Conservation (phyloP, 225 moss, liverwort and hornwort genomes). For the Polytrichum commune region DNA sequence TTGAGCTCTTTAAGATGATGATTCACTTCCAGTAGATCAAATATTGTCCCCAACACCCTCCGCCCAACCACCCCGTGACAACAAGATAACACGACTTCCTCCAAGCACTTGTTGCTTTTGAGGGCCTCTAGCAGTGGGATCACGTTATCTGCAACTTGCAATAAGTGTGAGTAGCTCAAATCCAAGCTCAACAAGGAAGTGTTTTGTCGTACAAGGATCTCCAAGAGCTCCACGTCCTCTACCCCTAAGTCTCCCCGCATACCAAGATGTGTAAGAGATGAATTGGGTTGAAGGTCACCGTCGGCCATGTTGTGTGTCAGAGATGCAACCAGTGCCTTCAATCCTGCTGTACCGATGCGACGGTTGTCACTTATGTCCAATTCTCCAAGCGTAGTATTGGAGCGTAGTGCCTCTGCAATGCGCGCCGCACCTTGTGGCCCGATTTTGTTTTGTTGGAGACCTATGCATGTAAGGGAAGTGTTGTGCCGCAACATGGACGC, state of each 20-base stretch:
- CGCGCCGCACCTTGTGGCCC: background rate
- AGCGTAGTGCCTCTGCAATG: background rate
- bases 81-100: rapidly evolving
- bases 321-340: background rate
- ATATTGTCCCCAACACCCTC: background rate
- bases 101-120: background rate
- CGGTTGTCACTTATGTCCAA: rapidly evolving
- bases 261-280: background rate
- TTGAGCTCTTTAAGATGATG: background rate
- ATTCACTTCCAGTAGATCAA: background rate
- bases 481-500: background rate
- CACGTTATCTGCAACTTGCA: background rate
- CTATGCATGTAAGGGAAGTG: background rate
- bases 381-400: background rate
- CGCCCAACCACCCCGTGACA: background rate
- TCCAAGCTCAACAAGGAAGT: background rate
- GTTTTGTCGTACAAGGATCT: background rate
- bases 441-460: rapidly evolving
- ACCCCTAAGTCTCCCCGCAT: background rate
- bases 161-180: rapidly evolving
- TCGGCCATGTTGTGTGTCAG: background rate
- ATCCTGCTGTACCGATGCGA: background rate
- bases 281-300: background rate
- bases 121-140: background rate
- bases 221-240: background rate